These are phyloP conservation scores for Metschnikowia amazonensis DNA, from an alignment of 805 yeast species.

Conservation along the genomic window DNA sequence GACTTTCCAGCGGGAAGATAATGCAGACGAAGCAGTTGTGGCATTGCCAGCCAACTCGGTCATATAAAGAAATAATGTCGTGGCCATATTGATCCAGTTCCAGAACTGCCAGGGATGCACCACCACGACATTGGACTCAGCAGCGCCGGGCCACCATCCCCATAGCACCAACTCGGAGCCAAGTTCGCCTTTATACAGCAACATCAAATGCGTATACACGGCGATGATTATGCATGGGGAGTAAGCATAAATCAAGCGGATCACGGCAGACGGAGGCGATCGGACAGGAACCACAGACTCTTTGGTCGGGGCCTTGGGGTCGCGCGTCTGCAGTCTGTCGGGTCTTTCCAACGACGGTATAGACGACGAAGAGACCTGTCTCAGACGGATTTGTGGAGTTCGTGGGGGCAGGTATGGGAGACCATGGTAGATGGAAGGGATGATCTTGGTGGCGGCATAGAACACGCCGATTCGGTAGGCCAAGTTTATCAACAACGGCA, in stretches of 20 bases:
- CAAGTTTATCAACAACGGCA: conserved; percentile 76
- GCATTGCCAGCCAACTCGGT: conserved; percentile 59
- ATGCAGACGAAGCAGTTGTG: conserved; percentile 27
- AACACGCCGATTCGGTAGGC: conserved; percentile 85
- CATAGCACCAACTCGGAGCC: conserved; percentile 59
- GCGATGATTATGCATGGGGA: conserved; percentile 94
- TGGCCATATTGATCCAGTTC: conserved; percentile 92
- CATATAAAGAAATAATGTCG: conserved; percentile 74
- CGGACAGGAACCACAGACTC: not conserved
- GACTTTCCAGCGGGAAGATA: conserved; percentile 44
- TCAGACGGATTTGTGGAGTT: conserved; percentile 35
- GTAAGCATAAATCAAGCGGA: conserved; percentile 72
- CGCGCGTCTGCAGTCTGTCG: conserved; percentile 5
- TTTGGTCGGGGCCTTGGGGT: not conserved
- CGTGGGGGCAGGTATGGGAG: conserved; percentile 39
- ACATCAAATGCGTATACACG: conserved; percentile 88
- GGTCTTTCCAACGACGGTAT: conserved; percentile 15
- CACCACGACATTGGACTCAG: conserved; percentile 23
- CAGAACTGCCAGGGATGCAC: conserved; percentile 90
- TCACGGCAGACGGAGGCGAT: conserved; percentile 29
- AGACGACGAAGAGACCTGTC: conserved; percentile 30
- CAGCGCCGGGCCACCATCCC: conserved; percentile 45
- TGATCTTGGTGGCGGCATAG: conserved; percentile 88
- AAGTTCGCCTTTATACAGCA: conserved; percentile 79
- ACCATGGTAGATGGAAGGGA: conserved; percentile 64